Evolutionary conservation across 176 grass and related monocot genomes (phyloP).

Genomic region (Rhynchospora tenuis): DNA sequence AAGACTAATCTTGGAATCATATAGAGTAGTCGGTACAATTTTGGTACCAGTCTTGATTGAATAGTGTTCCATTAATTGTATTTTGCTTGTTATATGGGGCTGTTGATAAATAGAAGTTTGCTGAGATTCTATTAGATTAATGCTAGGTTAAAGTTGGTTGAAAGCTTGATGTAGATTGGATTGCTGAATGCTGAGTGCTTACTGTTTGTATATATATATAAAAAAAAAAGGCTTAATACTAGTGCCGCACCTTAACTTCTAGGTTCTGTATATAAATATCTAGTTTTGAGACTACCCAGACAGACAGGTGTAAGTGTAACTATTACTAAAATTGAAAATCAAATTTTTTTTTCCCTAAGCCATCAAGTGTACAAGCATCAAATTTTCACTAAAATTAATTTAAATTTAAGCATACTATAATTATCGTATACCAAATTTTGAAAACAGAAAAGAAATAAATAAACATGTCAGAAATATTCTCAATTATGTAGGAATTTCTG

Average conservation of each 20-base stretch:
- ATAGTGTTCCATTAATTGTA: neutral
- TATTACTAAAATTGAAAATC: neutral
- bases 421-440: neutral
- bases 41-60: neutral
- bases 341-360: neutral
- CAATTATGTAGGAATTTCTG: conserved; percentile 62
- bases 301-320: neutral
- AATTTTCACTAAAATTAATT: neutral
- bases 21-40: neutral
- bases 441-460: neutral
- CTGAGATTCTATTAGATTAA: neutral
- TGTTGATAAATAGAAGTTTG: neutral
- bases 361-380: neutral
- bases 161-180: neutral
- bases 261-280: neutral
- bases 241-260: neutral
- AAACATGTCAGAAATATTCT: neutral
- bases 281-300: neutral
- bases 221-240: neutral
- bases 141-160: neutral
- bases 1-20: neutral
- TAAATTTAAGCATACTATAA: neutral
- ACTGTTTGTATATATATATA: neutral
- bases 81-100: neutral
- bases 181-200: neutral